A percentile compares a stretch with the other conserved stretches of the same genome.
Evolutionary conservation across 805 yeast genomes (phyloP).

Genomic region (Brettanomyces sp.): DNA sequence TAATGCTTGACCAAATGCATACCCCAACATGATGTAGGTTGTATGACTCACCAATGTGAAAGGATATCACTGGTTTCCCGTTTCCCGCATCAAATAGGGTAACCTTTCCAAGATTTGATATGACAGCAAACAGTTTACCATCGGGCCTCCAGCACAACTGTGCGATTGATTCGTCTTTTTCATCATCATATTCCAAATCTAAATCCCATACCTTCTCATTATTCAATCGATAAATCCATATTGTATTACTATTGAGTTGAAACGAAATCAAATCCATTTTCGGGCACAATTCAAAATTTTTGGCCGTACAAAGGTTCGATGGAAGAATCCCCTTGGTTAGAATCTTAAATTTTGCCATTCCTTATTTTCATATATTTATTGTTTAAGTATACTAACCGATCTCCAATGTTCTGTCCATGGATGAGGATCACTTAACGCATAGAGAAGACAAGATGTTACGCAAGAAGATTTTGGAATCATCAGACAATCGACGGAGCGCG

Average conservation of each 20-base stretch:
- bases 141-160: slow-evolving; percentile 23
- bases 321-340: slow-evolving; percentile 11
- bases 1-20: not conserved
- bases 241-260: slow-evolving; percentile 17
- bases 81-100: slow-evolving; percentile 21
- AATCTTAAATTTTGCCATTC: not conserved
- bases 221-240: slow-evolving; percentile 23
- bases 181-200: slow-evolving; percentile 13
- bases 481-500: too few relatives aligned
- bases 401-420: too few relatives aligned
- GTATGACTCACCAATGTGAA: slow-evolving; percentile 4
- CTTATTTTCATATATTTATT: not conserved
- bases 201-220: slow-evolving; percentile 26
- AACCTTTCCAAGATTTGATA: slow-evolving; percentile 14
- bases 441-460: not conserved
- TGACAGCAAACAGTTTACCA: slow-evolving; percentile 23
- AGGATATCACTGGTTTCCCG: slow-evolving; percentile 18
- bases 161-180: slow-evolving; percentile 6
- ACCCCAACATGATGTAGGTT: not conserved
- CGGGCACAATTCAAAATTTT: slow-evolving; percentile 23
- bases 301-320: slow-evolving; percentile 9
- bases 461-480: too few relatives aligned
- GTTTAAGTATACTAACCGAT: too few relatives aligned
- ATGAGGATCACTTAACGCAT: not conserved
- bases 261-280: slow-evolving; percentile 26